Evolutionary conservation across 73 alveolate genomes (phyloP).

Genomic region (Blepharisma stoltei): DNA sequence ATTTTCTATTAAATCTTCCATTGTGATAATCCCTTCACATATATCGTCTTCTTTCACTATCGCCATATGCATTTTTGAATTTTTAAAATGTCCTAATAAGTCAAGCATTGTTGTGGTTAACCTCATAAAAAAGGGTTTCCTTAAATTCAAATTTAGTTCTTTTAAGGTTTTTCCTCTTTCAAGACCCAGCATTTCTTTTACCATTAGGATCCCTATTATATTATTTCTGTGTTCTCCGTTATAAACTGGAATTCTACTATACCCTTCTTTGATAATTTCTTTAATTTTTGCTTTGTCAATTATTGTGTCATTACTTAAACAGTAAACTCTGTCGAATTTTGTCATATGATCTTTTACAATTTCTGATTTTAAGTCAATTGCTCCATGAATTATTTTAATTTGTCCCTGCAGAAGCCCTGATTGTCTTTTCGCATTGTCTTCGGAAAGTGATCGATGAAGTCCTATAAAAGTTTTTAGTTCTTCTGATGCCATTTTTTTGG

Average conservation of each 20-base stretch:
- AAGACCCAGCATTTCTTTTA: slow-evolving; percentile 47
- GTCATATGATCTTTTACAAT: slow-evolving; percentile 45
- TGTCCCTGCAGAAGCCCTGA: neutral
- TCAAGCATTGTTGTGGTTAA: slow-evolving; percentile 41
- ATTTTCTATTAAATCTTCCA: slow-evolving; percentile 27
- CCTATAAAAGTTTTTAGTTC: slow-evolving; percentile 19
- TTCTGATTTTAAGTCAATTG: slow-evolving; percentile 41
- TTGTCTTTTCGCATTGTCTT: neutral
- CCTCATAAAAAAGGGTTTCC: slow-evolving; percentile 44
- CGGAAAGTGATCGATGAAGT: slow-evolving; percentile 6
- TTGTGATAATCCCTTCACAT: slow-evolving; percentile 13
- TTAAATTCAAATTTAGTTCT: slow-evolving; percentile 33
- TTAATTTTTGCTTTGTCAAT: slow-evolving; percentile 35
- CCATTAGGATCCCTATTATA: slow-evolving; percentile 47
- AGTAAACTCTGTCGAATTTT: slow-evolving; percentile 46
- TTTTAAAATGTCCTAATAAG: slow-evolving; percentile 43
- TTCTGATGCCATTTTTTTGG: neutral
- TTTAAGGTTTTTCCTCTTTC: slow-evolving; percentile 24
- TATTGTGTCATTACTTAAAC: slow-evolving; percentile 37
- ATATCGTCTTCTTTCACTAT: slow-evolving; percentile 34
- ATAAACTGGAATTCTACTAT: slow-evolving; percentile 64
- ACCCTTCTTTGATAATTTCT: slow-evolving; percentile 39
- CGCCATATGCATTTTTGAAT: slow-evolving; percentile 63
- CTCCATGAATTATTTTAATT: slow-evolving; percentile 50
- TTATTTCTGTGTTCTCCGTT: slow-evolving; percentile 41